These are phyloP conservation scores for Coemansia sp. DNA, from an alignment of 192 early-diverging fungal genomes.

Conservation along the genomic window DNA sequence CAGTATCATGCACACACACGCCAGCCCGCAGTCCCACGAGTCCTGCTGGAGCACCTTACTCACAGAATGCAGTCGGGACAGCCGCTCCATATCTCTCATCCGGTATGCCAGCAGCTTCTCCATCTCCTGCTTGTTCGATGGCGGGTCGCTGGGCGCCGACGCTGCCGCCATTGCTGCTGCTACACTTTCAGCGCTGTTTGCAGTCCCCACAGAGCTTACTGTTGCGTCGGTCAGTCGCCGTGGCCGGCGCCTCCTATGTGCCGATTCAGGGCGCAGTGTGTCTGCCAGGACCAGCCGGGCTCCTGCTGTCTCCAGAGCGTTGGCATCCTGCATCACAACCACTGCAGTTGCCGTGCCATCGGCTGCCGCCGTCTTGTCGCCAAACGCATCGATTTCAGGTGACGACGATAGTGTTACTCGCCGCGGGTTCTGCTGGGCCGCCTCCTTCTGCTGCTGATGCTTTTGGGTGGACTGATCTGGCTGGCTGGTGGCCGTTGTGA, in stretches of 20 bases:
- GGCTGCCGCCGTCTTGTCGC: neutral
- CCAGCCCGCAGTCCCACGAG: constrained; percentile 87
- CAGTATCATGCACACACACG: constrained; percentile 80
- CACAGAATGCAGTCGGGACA: constrained; percentile 50
- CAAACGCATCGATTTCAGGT: constrained; percentile 1
- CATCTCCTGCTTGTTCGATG: constrained; percentile 25
- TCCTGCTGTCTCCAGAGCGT: too few relatives aligned
- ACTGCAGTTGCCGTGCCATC: neutral
- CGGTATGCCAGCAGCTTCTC: constrained; percentile 35
- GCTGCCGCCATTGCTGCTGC: constrained; percentile 1
- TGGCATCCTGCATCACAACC: neutral
- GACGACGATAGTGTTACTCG: constrained; percentile 2
- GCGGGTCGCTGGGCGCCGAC: neutral
- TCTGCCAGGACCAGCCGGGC: constrained; percentile 6
- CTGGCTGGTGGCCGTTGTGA: constrained; percentile 20
- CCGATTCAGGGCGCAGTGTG: constrained; percentile 5
- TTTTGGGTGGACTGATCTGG: neutral
- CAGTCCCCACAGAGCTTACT: constrained; percentile 16
- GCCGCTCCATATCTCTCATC: constrained; percentile 36
- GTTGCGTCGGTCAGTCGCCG: constrained; percentile 31
- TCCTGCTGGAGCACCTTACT: constrained; percentile 53
- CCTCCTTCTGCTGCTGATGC: neutral
- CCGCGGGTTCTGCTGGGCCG: neutral
- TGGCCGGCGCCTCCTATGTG: constrained; percentile 2
- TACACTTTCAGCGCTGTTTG: constrained; percentile 8